These are phyloP conservation scores for Mrakia blollopis DNA, from an alignment of 768 basidiomycete genomes.

Conservation along the genomic window DNA sequence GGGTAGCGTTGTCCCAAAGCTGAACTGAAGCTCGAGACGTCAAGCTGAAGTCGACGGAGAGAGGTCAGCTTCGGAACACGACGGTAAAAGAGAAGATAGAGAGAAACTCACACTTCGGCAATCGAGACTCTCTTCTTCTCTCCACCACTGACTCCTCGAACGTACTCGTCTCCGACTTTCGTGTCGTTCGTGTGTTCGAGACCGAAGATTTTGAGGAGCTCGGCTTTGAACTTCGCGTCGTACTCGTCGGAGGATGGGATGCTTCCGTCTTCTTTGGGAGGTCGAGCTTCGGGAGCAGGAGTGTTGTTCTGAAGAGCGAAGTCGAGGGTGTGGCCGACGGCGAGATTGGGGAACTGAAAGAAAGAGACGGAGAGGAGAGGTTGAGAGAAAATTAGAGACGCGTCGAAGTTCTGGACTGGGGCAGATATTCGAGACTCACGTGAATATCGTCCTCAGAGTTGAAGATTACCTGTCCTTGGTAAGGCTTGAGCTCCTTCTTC, in stretches of 20 bases:
- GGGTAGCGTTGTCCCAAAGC: slow-evolving; percentile 58
- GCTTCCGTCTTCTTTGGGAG: background rate
- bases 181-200: slow-evolving; percentile 36
- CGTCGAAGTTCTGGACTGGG: background rate
- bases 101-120: slow-evolving; percentile 54
- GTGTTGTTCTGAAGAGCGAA: slow-evolving; percentile 17
- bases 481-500: slow-evolving; percentile 14
- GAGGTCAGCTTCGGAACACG: too few species aligned
- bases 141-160: slow-evolving; percentile 58
- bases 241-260: background rate
- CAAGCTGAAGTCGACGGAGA: slow-evolving; percentile 42
- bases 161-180: slow-evolving; percentile 32
- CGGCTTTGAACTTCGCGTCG: background rate
- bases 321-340: slow-evolving; percentile 29
- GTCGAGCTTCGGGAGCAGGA: slow-evolving; percentile 1
- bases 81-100: too few species aligned
- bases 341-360: slow-evolving; percentile 19
- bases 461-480: slow-evolving; percentile 29
- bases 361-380: background rate
- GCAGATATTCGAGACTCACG: background rate
- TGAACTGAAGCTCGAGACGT: slow-evolving; percentile 59
- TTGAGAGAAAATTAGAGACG: background rate
- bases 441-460: slow-evolving; percentile 34
- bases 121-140: slow-evolving; percentile 81
- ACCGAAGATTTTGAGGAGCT: slow-evolving; percentile 34